Evolutionary conservation across 1,284 basidiomycete species (phyloP), one percentile per base, ranked within the genome.

Genomic region (Microbotryum silenes-acaulis): DNA sequence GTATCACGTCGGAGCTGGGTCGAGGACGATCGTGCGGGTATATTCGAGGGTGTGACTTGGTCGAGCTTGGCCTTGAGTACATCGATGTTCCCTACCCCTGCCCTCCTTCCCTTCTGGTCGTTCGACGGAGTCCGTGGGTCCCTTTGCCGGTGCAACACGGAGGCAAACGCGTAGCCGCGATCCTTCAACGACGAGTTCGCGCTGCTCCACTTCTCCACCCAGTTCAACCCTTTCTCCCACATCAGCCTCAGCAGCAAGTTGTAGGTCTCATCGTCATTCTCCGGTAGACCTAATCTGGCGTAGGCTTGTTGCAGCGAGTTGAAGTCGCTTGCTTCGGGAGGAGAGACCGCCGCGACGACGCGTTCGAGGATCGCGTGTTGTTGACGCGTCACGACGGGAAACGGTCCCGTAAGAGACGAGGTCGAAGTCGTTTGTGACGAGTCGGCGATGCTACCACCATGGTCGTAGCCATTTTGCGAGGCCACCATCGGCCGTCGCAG

Each of bases 151-250:
- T 42, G 37, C 16, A 18, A 42, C 20, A 4, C 37, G 2, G 45
- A 8, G 7, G 12, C 59, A 27, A 54, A 42, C n/a, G n/a, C 27
- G 23, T 5, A 42, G 21, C 23, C 50, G 25, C 27, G 25, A 42
- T 47, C 46, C 23, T 50, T 49, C 14, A 56, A 49, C 25, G 56
- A 54, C 37, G 25, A 21, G n/a, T 59, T 54, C 1, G 56, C 64
- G 25, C 20, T 18, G 6, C n/a, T n/a, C 66, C 66, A 68, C 51
- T 68, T 68, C n/a, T 63, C 60, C 12, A 50, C 46, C 66, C 66
- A 68, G 25, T 60, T 61, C 18, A 25, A 18, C 8, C 66, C 66
- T 12, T 50, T 29, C 37, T 62, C 57, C 37, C 56, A 59, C 20
- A 56, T 59, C 6, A 65, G 56, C 33, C 45, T 56, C 49, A 65